Percentiles rank a stretch among this genome's conserved stretches.
These are phyloP conservation scores for Choricystis sp. DNA, from an alignment of 139 green algal genomes.

Conservation along the genomic window DNA sequence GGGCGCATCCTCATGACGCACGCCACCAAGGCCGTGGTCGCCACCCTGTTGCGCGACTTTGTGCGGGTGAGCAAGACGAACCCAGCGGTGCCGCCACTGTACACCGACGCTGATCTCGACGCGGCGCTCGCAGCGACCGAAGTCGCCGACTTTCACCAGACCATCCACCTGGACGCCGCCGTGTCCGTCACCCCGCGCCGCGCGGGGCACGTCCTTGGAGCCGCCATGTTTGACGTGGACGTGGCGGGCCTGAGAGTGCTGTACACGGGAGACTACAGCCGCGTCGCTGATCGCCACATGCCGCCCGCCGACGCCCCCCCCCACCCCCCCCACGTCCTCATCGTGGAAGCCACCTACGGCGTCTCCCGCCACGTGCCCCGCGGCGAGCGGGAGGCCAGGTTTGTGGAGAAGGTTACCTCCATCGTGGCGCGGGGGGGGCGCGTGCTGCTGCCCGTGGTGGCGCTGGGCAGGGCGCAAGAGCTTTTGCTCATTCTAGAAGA, in stretches of 20 bases:
- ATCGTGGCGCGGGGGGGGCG: constrained; percentile 61
- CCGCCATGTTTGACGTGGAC: constrained; percentile 98
- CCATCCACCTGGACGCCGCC: constrained; percentile 56
- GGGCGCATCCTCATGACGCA: constrained; percentile 97
- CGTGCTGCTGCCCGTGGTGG: constrained; percentile 89
- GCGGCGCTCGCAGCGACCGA: constrained; percentile 71
- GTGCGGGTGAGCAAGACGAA: constrained; percentile 31
- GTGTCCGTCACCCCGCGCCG: constrained; percentile 75
- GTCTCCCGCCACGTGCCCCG: constrained; percentile 69
- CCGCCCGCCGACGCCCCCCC: constrained; percentile 75
- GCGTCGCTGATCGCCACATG: constrained; percentile 73
- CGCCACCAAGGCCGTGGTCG: constrained; percentile 90
- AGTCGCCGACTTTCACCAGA: constrained; percentile 94
- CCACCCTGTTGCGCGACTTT: constrained; percentile 80
- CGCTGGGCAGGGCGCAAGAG: constrained; percentile 83
- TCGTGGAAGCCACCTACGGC: constrained; percentile 91
- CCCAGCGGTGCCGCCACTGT: too few species aligned
- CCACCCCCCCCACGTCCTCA: constrained; percentile 66
- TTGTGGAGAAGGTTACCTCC: constrained; percentile 45
- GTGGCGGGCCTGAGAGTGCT: constrained; percentile 76
- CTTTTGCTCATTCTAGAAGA: constrained; percentile 95
- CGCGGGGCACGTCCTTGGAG: constrained; percentile 91
- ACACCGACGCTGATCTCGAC: constrained; percentile 67
- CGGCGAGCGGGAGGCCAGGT: constrained; percentile 65
- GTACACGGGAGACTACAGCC: constrained; percentile 90